Percentiles rank a stretch among this genome's conserved stretches.
phyloP scores from a whole-genome alignment of 2,329 filamentous ascomycete genomes.

The Apiospora aurea region DNA sequence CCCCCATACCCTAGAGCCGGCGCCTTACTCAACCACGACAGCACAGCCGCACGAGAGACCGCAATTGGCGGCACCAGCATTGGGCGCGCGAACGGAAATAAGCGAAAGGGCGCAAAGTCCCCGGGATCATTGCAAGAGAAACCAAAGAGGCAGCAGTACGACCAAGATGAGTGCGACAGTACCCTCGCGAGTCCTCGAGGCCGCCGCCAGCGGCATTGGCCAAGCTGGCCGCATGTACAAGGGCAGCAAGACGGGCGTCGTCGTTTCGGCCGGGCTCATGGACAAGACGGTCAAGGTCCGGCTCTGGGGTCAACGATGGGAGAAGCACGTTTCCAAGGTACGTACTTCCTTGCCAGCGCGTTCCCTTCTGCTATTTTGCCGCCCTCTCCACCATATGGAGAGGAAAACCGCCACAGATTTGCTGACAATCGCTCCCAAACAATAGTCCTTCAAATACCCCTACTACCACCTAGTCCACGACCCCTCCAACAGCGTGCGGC shows the following conservation, averaged over 20 bases:
- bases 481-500: constrained; percentile 74
- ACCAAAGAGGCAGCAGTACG: neutral
- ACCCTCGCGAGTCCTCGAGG: constrained; percentile 29
- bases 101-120: neutral
- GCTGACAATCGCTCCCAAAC: neutral
- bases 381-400: constrained; percentile 10
- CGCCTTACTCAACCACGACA: neutral
- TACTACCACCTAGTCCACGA: constrained; percentile 78
- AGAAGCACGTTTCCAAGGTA: constrained; percentile 76
- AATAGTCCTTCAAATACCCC: constrained; percentile 69
- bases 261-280: constrained; percentile 81
- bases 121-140: neutral
- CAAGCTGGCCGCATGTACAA: constrained; percentile 50
- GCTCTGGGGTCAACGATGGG: constrained; percentile 75
- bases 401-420: neutral
- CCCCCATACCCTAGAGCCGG: neutral
- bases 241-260: constrained; percentile 67
- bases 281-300: constrained; percentile 80
- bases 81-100: neutral
- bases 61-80: too few species aligned
- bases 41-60: too few species aligned
- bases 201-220: constrained; percentile 41
- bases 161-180: constrained; percentile 16
- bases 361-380: too few species aligned
- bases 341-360: neutral